Base-by-base conservation (phyloP, 768 basidiomycete genomes). In the Suillus fuscotomentosus region DNA sequence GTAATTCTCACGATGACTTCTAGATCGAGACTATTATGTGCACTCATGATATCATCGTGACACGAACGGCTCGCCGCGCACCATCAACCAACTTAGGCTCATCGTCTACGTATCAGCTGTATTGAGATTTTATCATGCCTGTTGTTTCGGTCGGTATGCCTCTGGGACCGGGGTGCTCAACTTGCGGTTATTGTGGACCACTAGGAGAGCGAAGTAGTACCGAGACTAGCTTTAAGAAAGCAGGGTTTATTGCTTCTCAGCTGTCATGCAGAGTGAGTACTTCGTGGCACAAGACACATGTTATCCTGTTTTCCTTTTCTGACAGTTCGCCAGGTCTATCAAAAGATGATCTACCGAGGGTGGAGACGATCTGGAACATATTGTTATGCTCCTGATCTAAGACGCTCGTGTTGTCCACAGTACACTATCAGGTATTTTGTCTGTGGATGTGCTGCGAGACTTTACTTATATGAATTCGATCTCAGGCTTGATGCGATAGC, bases 381-480 rank as follows among this genome's bases (percentile, higher is more conserved):
- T 77, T 88, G 93, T 70, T 98, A 98, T 76, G 94, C 92, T 67
- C 95, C 95, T 5, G 88, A 96, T 74, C 80, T 96, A 75, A 83
- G 80, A 66, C 73, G 77, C 6, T 90, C 94, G 11, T 98, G 97
- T 73, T 99, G 97, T 73, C 94, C 96, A 1, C 92, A 95, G 68
- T 97, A 97, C 73, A 94, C 97, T 3, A 98, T 98, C 74, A 92
- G 86, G 94, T 91, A 69, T 62, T 80, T 73, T 59, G 69, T 66
- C 59, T 27, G 5, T 27, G 27, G 5, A 42, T 31, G 17, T 42
- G 17, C 14, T 41, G 14, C 5, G 24, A 24, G 8, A 39, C 15
- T 13, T 39, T 27, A 11, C 57, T 41, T 41, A 27, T 20, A 5
- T 56, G 36, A 39, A 22, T 13, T 42, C 11, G 13, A 31, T 50